Percentiles rank a stretch among this genome's conserved stretches.
Conservation (phyloP, 1,284 basidiomycete species). For the Inonotus hispidus region DNA sequence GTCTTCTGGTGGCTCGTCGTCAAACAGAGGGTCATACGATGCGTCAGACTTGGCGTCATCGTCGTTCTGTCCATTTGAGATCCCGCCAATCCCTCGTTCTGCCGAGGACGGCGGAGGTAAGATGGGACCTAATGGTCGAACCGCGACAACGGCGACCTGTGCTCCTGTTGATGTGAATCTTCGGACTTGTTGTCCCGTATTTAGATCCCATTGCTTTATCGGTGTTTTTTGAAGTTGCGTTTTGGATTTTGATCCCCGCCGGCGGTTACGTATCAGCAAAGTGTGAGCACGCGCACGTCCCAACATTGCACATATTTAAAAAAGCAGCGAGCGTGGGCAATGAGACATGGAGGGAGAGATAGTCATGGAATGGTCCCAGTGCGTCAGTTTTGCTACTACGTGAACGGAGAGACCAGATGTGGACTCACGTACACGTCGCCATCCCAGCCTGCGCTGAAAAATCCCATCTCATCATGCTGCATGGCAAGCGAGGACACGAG, state of each 20-base stretch:
- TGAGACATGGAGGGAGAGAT: background rate
- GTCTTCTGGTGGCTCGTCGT: constrained; percentile 64
- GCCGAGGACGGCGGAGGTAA: constrained; percentile 29
- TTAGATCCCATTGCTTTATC: constrained; percentile 92
- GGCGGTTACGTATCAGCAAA: background rate
- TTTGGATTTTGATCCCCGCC: no score
- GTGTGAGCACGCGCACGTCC: background rate
- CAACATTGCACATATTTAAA: background rate
- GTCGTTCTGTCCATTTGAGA: constrained; percentile 28
- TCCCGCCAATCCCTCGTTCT: constrained; percentile 14
- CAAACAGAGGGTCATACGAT: constrained; percentile 78
- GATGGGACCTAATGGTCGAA: constrained; percentile 58
- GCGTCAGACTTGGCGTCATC: constrained; percentile 67
- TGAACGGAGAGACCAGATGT: background rate
- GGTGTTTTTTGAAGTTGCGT: background rate
- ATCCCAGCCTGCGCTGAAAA: constrained; percentile 95
- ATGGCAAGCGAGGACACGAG: constrained; percentile 86
- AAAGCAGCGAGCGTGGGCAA: background rate
- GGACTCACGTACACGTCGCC: constrained; percentile 76
- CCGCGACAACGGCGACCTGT: constrained; percentile 79
- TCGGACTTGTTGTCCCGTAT: constrained; percentile 80
- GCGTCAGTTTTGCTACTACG: background rate
- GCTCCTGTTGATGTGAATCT: constrained; percentile 81
- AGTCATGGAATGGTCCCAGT: background rate
- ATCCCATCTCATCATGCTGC: constrained; percentile 74